Conservation (phyloP, 2,329 filamentous ascomycete genomes). For the Hypoxylon sp. region DNA sequence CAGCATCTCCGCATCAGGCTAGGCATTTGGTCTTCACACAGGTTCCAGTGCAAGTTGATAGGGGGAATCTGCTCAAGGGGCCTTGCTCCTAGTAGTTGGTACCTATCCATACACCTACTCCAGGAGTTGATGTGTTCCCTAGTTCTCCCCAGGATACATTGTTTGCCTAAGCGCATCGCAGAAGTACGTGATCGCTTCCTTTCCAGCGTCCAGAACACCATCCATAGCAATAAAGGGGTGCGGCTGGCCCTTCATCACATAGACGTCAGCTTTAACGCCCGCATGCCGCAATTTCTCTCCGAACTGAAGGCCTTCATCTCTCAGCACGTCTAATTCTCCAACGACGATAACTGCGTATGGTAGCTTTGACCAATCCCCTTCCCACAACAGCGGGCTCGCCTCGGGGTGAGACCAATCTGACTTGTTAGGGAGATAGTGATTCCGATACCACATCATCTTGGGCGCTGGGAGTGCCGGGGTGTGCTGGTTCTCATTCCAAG, state of each 20-base stretch:
- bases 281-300: conserved; percentile 62
- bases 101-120: background rate
- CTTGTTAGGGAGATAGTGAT: conserved; percentile 68
- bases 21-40: background rate
- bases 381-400: conserved; percentile 68
- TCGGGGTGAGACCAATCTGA: conserved; percentile 64
- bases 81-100: background rate
- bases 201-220: conserved; percentile 66
- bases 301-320: conserved; percentile 68
- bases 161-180: conserved; percentile 52
- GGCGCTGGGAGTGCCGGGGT: conserved; percentile 67
- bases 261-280: conserved; percentile 64
- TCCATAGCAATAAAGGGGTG: conserved; percentile 74
- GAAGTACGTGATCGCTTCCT: conserved; percentile 63
- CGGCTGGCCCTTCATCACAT: conserved; percentile 68
- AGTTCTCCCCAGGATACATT: conserved; percentile 36
- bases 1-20: background rate
- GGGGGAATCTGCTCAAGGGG: background rate
- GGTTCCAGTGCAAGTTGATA: background rate
- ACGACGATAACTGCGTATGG: conserved; percentile 68
- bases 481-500: conserved; percentile 67
- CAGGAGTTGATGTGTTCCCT: conserved; percentile 2
- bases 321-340: conserved; percentile 70
- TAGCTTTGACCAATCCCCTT: conserved; percentile 64
- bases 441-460: conserved; percentile 74